phyloP scores from a whole-genome alignment of 306 rosid genomes.

The Glycine latifolia region DNA sequence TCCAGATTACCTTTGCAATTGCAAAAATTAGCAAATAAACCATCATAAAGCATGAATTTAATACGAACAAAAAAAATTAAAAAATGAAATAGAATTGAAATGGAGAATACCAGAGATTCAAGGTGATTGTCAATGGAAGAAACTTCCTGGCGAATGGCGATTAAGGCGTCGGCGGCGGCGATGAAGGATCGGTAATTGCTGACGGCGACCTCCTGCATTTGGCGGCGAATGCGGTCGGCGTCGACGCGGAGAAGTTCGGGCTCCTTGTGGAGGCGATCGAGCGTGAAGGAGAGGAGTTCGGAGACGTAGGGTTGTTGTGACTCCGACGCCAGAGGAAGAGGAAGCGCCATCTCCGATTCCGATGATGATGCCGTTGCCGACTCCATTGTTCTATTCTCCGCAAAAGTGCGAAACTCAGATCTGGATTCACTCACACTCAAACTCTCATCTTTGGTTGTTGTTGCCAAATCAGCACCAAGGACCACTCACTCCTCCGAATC shows the following conservation, averaged over 20 bases:
- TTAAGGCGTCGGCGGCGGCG: constrained; percentile 88
- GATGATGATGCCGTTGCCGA: constrained; percentile 19
- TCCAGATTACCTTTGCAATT: not conserved
- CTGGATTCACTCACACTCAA: not conserved
- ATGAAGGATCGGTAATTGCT: constrained; percentile 89
- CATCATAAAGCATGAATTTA: not conserved
- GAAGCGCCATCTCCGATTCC: constrained; percentile 56
- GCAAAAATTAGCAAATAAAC: too few species aligned
- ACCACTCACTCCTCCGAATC: too few species aligned
- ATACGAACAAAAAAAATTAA: too few species aligned
- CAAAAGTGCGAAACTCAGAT: not conserved
- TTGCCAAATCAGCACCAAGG: not conserved
- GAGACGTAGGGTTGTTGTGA: constrained; percentile 96
- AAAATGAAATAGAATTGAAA: not conserved
- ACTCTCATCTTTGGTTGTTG: not conserved
- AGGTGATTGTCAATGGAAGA: constrained; percentile 55
- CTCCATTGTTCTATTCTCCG: constrained; percentile 31
- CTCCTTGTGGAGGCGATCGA: constrained; percentile 98
- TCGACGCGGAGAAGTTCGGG: constrained; percentile 99
- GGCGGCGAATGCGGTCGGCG: constrained; percentile 96
- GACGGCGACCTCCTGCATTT: constrained; percentile 98
- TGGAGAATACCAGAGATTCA: constrained; percentile 44
- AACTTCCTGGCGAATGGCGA: constrained; percentile 86
- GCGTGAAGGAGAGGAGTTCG: constrained; percentile 95
- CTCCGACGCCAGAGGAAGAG: constrained; percentile 81